Base-by-base conservation (phyloP, 1,139 yeast species). In the Kluyveromyces sp. region DNA sequence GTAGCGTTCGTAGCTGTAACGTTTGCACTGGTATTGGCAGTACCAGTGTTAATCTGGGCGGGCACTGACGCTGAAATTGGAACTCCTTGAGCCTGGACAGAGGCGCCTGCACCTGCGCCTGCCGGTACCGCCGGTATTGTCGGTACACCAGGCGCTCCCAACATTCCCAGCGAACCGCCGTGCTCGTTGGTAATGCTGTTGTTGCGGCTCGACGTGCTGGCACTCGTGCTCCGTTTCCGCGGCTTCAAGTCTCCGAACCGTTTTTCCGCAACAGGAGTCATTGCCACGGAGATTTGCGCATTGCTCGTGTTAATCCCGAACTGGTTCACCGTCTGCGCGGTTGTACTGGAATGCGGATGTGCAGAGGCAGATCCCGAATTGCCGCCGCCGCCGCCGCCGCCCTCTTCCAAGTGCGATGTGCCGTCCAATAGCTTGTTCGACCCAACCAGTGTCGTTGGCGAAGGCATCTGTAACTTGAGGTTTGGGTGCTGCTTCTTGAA, bases 221-320 rank as follows among this genome's bases (percentile, higher is more conserved):
- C 49, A 41, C 65, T 60, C 6, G 56, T 58, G 32, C 61, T 55
- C 45, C 63, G 55, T 44, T 59, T 62, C 51, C 52, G 57, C 58
- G 4, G 57, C 36, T 47, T 54, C 53, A 57, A 52, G 48, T 61
- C 48, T 8, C 37, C 63, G 45, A 58, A 55, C 26, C 65, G 77
- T 54, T 73, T 79, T 56, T 83, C 94, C 1, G 85, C 74, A 2
- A 83, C 79, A 0, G 92, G 94, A 0, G 94, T 83, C 94, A 83
- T 83, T 0, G 86, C 75, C 56, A 82, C 67, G 10, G 83, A 78
- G 26, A 73, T 60, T 42, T 70, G 69, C 2, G 78, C 71, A 42
- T 72, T 75, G 8, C 77, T 67, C 1, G 81, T 75, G 58, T 78
- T 74, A 53, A 80, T 72, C 42, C 89, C 84, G 69, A 80, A 80